Evolutionary conservation across 805 yeast genomes (phyloP).

Genomic region (Cyberlindnera americana): DNA sequence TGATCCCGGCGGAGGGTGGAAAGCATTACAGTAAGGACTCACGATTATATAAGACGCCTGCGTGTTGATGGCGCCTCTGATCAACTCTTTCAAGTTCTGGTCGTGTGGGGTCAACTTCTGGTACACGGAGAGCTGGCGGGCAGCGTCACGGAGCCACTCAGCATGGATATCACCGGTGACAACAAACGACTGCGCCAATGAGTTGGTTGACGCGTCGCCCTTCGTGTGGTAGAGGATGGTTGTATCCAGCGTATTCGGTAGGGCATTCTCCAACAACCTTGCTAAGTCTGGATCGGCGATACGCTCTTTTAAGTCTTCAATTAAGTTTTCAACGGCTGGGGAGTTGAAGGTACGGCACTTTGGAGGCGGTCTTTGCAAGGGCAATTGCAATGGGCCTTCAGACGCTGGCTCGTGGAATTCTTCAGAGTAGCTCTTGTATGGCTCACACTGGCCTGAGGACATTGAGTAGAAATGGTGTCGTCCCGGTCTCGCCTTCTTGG

Average conservation of each 20-base stretch:
- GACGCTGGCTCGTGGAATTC: constrained; percentile 53
- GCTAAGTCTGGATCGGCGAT: constrained; percentile 65
- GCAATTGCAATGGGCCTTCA: constrained; percentile 50
- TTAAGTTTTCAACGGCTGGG: constrained; percentile 54
- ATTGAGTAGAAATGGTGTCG: constrained; percentile 16
- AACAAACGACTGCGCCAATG: constrained; percentile 60
- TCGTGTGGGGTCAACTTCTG: constrained; percentile 58
- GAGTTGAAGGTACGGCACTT: constrained; percentile 74
- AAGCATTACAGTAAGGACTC: constrained; percentile 87
- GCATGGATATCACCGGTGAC: constrained; percentile 94
- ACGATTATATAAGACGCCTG: constrained; percentile 61
- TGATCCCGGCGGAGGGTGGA: constrained; percentile 68
- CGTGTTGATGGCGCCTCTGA: constrained; percentile 76
- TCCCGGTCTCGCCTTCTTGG: constrained; percentile 10
- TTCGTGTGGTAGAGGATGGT: constrained; percentile 68
- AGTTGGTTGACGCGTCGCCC: constrained; percentile 5
- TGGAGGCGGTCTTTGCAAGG: constrained; percentile 72
- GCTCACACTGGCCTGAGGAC: constrained; percentile 43
- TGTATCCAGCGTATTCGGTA: constrained; percentile 87
- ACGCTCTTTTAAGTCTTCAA: constrained; percentile 46
- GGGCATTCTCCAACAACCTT: constrained; percentile 71
- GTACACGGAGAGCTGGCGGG: constrained; percentile 77
- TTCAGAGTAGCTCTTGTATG: constrained; percentile 59
- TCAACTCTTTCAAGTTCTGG: constrained; percentile 42
- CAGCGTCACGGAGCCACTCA: constrained; percentile 88